Evolutionary conservation across 1,284 basidiomycete species (phyloP), one percentile per base, ranked within the genome.

Genomic region (Trametes versicolor): DNA sequence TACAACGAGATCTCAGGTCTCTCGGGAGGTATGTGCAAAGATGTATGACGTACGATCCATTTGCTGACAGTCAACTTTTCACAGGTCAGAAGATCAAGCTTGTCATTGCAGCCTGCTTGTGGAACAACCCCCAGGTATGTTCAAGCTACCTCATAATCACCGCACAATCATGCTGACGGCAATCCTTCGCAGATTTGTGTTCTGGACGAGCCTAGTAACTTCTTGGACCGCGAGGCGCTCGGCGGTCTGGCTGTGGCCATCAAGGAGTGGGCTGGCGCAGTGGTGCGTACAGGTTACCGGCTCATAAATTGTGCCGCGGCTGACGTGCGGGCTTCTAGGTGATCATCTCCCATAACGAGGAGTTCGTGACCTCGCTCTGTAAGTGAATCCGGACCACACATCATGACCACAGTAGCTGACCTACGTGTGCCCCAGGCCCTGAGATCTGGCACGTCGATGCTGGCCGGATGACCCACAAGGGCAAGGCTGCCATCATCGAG

Each of bases 171-270:
- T 25, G 60, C 59, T 45, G 27, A 62, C 32, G 56, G n/a, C n/a
- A 29, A 23, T 29, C 4, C 21, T 21, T 41, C 48, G 27, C 21
- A 87, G 86, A 89, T 90, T 69, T 93, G 91, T 73, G 81, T 93
- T n/a, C 84, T 95, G 47, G 94, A 96, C 76, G 95, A 98, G 80
- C 97, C 97, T 39, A 98, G 95, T 76, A 99, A 99, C 83, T 99
- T 99, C 85, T 88, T 97, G 83, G 96, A 96, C 77, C 87, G 92
- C 66, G 92, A 94, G 75, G 92, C 95, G 15, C 82, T 97, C 25
- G 95, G 97, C 72, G 97, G 98, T 70, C 84, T 99, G 43, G 96
- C 97, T 45, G 92, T 97, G 47, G 97, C 98, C 37, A 99, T 99
- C 79, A 91, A 91, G 72, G 95, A 98, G 73, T 99, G 97, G 97